A percentile compares a stretch with the other conserved stretches of the same genome.
Conservation (phyloP, 1,284 basidiomycete genomes). For the Sanghuangporus baumii region DNA sequence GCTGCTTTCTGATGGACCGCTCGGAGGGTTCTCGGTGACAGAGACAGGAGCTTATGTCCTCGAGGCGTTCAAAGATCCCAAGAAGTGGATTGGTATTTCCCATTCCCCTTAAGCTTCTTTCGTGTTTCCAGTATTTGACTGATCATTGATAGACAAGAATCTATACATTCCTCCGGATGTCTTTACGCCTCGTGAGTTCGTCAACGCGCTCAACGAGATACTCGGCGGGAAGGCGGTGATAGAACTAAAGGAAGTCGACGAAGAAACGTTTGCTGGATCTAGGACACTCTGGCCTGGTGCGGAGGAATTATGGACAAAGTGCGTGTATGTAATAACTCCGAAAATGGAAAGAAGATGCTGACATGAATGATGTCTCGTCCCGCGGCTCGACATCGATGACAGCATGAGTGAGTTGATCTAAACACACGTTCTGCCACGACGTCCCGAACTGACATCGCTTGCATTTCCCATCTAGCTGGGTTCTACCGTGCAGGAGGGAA, state of each 20-base stretch:
- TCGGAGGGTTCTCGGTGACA: conserved; percentile 5
- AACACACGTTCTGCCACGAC: background rate
- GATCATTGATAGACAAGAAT: conserved; percentile 6
- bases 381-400: background rate
- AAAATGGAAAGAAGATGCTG: background rate
- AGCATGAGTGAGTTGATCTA: background rate
- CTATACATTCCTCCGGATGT: conserved; percentile 12
- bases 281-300: background rate
- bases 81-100: conserved; percentile 16
- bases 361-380: background rate
- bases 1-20: conserved; percentile 8
- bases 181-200: conserved; percentile 5
- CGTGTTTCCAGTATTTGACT: background rate
- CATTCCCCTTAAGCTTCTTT: background rate
- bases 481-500: conserved; percentile 5
- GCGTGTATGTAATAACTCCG: background rate
- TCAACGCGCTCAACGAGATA: conserved; percentile 7
- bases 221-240: background rate
- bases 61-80: conserved; percentile 17
- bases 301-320: conserved; percentile 6
- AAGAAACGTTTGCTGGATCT: background rate
- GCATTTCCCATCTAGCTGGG: background rate
- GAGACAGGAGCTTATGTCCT: conserved; percentile 14
- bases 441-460: background rate
- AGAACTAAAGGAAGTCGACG: background rate